Evolutionary conservation across 495 filamentous ascomycete species (phyloP), one percentile per base, ranked within the genome.

Genomic region (Lasiosphaeria hispida): DNA sequence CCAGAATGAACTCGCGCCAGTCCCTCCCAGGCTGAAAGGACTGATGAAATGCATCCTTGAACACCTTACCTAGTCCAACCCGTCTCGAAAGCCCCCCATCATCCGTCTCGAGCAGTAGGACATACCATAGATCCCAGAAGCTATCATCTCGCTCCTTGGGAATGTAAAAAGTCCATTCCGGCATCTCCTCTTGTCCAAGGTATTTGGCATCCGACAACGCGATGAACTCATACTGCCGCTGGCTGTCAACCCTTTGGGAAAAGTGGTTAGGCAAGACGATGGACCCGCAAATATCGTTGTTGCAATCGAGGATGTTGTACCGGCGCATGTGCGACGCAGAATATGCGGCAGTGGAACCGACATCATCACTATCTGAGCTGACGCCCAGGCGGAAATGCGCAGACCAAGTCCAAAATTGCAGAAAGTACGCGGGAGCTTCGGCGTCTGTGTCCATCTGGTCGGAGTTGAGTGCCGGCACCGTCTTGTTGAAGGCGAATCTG

Each of bases 121-220:
- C 62, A 38, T 55, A 61, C 18, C 39, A 64, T 11, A 61, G 33
- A 52, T 58, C 53, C 58, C 62, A 64, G 30, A 40, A 44, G 42
- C 19, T 50, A n/a, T 61, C 48, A 10, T 53, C 34, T 14, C 53
- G 19, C 36, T 61, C 54, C 51, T 61, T 61, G 36, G 62, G 53
- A 59, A 72, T 64, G 52, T 72, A 72, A 52, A 65, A 69, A 8
- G 65, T 69, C 71, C 71, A 73, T 5, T 45, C 58, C 14, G 55
- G 48, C 33, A 55, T 59, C 58, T 73, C 71, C 18, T 65, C 63
- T 3, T 41, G 14, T 10, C 54, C 60, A 53, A 73, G 70, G 0
- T n/a, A 48, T 37, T 65, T 71, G n/a, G 72, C 70, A n/a, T 74
- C 70, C 14, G 66, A 67, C 17, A 72, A 59, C 10, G 72, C 72